Conservation (phyloP, 768 basidiomycete species). For the Dentipellis sp. region DNA sequence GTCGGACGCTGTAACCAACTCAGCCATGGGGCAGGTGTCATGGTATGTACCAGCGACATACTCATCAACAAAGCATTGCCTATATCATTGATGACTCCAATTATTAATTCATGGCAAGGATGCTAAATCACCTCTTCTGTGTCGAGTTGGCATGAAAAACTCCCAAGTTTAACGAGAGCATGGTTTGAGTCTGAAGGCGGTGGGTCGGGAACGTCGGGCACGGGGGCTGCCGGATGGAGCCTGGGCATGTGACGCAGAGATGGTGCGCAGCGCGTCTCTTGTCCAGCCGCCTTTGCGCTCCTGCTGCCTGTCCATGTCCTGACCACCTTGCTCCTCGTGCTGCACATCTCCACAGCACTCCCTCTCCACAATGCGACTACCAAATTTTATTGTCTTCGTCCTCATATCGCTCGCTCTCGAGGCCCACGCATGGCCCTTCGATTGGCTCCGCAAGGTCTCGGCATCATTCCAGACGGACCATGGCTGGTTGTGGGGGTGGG, state of each 20-base stretch:
- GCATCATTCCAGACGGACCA: slow-evolving; percentile 7
- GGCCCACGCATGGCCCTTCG: not conserved
- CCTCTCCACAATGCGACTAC: not conserved
- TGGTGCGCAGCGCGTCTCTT: not conserved
- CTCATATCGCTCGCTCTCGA: not conserved
- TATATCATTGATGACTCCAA: too few species aligned
- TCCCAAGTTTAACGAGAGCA: too few species aligned
- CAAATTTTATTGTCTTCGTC: not conserved
- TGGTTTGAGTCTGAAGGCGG: too few species aligned
- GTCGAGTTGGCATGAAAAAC: too few species aligned
- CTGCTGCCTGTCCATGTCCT: not conserved
- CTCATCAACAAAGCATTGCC: too few species aligned
- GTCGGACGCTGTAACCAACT: slow-evolving; percentile 44
- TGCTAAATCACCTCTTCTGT: too few species aligned
- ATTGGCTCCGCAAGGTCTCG: not conserved
- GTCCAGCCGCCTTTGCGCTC: not conserved
- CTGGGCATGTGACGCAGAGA: not conserved
- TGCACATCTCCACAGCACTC: not conserved
- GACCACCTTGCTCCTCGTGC: not conserved
- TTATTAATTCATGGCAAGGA: too few species aligned
- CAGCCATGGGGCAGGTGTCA: slow-evolving; percentile 36
- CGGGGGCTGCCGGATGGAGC: not conserved
- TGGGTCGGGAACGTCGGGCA: not conserved
- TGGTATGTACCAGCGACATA: too few species aligned
- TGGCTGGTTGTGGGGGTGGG: slow-evolving; percentile 28